phyloP scores from a whole-genome alignment of 768 basidiomycete genomes.

The Boletus reticulatus region DNA sequence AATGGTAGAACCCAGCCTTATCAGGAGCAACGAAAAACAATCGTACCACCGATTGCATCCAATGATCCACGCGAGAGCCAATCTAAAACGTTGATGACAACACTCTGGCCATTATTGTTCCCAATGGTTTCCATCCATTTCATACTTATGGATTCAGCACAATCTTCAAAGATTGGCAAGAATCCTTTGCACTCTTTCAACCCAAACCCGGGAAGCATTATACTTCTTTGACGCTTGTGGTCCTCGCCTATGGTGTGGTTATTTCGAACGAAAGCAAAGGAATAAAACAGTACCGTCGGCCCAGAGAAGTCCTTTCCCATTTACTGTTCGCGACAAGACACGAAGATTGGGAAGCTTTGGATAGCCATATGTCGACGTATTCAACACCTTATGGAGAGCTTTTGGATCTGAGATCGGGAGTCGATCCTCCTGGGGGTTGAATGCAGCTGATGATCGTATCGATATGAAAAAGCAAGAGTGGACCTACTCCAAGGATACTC shows the following conservation, averaged over 20 bases:
- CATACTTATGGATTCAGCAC: conserved; percentile 16
- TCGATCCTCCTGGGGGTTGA: conserved; percentile 38
- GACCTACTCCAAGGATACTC: conserved; percentile 21
- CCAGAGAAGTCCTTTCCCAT: conserved; percentile 38
- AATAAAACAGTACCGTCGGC: conserved; percentile 33
- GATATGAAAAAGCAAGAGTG: background rate
- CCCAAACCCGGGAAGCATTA: conserved; percentile 57
- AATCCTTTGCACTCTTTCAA: conserved; percentile 47
- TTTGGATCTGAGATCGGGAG: conserved; percentile 47
- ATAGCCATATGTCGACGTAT: conserved; percentile 42
- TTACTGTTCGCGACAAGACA: conserved; percentile 3
- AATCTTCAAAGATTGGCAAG: conserved; percentile 46
- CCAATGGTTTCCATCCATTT: conserved; percentile 19
- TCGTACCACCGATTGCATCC: conserved; percentile 47
- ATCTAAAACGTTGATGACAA: conserved; percentile 16
- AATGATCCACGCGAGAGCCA: conserved; percentile 42
- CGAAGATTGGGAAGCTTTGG: conserved; percentile 30
- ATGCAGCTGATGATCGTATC: background rate
- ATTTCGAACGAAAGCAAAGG: conserved; percentile 5
- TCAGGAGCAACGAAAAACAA: background rate
- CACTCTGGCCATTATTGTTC: background rate
- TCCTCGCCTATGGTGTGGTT: conserved; percentile 27
- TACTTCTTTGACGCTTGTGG: conserved; percentile 51
- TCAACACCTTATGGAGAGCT: conserved; percentile 38
- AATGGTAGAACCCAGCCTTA: background rate